Percentiles rank a stretch among this genome's conserved stretches.
These are phyloP conservation scores for Ophiosphaerella herpotricha DNA, from an alignment of 2,329 filamentous ascomycete species.

Conservation along the genomic window DNA sequence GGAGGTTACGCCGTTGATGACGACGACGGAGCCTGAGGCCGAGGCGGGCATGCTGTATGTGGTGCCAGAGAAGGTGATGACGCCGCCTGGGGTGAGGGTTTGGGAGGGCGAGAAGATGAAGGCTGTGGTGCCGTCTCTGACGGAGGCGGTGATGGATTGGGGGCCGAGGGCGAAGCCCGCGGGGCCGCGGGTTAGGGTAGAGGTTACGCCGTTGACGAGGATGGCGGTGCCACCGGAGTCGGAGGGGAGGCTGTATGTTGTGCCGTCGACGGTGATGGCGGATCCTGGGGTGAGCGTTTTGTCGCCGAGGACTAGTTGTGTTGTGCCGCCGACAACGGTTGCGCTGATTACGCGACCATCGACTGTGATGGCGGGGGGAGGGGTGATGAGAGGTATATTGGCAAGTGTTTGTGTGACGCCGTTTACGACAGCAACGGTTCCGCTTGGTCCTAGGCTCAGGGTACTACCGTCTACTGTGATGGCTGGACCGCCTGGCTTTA, in stretches of 20 bases:
- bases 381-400: conserved; percentile 19
- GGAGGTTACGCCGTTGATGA: conserved; percentile 34
- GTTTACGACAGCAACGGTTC: conserved; percentile 44
- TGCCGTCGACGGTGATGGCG: conserved; percentile 30
- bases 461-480: conserved; percentile 44
- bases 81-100: conserved; percentile 35
- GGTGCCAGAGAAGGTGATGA: conserved; percentile 33
- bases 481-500: conserved; percentile 41
- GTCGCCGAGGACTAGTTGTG: conserved; percentile 25
- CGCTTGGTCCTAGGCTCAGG: conserved; percentile 42
- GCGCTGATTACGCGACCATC: conserved; percentile 25
- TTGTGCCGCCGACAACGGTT: conserved; percentile 30
- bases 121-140: conserved; percentile 27
- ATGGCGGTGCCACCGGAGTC: conserved; percentile 23
- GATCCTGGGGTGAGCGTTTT: conserved; percentile 25
- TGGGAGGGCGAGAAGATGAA: conserved; percentile 27
- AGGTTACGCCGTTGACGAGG: conserved; percentile 35
- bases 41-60: conserved; percentile 30
- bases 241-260: conserved; percentile 29
- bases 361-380: conserved; percentile 25
- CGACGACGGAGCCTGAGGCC: conserved; percentile 29
- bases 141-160: conserved; percentile 15
- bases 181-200: conserved; percentile 15
- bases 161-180: conserved; percentile 18
- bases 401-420: conserved; percentile 35